Percentiles rank a stretch among this genome's conserved stretches.
These are phyloP conservation scores for Trichoderma cornu-damae DNA, from an alignment of 2,329 filamentous ascomycete genomes.

Conservation along the genomic window DNA sequence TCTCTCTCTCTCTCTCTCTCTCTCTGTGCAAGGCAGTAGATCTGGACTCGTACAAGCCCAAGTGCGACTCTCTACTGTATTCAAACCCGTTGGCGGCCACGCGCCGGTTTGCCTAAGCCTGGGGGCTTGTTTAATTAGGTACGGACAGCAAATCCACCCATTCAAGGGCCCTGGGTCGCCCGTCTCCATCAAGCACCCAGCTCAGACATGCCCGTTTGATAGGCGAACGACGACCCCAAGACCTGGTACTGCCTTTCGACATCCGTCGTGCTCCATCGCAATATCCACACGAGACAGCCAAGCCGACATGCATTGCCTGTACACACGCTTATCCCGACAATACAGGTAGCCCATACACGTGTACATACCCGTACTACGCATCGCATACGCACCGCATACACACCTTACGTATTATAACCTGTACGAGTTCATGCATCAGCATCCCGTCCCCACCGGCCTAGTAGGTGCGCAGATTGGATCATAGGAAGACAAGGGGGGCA, in stretches of 20 bases:
- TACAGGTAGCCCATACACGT: background rate
- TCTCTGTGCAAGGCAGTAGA: background rate
- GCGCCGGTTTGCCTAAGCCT: no score
- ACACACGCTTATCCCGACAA: background rate
- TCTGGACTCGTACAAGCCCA: background rate
- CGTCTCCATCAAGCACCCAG: conserved; percentile 2
- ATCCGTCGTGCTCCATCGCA: background rate
- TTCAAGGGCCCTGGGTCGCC: conserved; percentile 8
- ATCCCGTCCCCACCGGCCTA: background rate
- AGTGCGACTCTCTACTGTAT: background rate
- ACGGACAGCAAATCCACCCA: conserved; percentile 11
- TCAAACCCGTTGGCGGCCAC: background rate
- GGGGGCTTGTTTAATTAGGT: conserved; percentile 17
- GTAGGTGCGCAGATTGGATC: conserved; percentile 11
- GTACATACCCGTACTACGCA: no score
- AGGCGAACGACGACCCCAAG: conserved; percentile 12
- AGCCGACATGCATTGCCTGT: conserved; percentile 5
- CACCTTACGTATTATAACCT: background rate
- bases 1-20: background rate
- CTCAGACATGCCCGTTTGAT: conserved; percentile 10
- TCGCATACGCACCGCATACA: conserved; percentile 2
- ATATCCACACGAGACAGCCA: conserved; percentile 1
- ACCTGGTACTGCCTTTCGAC: background rate
- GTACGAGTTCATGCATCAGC: conserved; percentile 16
- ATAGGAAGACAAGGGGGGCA: conserved; percentile 5